A percentile compares a stretch with the other conserved stretches of the same genome.
These are phyloP conservation scores for Globisporangium viniferum DNA, from an alignment of 352 stramenopile species.

Conservation along the genomic window DNA sequence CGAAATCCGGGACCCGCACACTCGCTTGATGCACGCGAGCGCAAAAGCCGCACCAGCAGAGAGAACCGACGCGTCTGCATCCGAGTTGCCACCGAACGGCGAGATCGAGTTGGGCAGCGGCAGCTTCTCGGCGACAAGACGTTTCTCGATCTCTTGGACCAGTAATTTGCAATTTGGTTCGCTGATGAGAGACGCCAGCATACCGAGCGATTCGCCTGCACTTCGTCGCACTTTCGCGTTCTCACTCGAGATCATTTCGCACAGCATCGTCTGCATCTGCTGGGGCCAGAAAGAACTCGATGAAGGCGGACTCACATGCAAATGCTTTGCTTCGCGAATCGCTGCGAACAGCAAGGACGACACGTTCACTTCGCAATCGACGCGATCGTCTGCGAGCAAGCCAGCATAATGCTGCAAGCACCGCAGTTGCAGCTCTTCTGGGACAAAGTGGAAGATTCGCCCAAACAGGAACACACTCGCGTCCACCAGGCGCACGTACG, in stretches of 20 bases:
- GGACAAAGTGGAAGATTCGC: constrained; percentile 70
- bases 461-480: constrained; percentile 75
- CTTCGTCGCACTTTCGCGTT: constrained; percentile 60
- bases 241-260: constrained; percentile 72
- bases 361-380: constrained; percentile 76
- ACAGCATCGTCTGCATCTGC: constrained; percentile 81
- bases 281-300: constrained; percentile 45
- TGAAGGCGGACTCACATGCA: constrained; percentile 20
- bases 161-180: constrained; percentile 49
- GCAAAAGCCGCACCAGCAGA: constrained; percentile 69
- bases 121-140: constrained; percentile 53
- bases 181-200: constrained; percentile 44
- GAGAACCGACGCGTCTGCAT: constrained; percentile 44
- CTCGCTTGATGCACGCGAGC: constrained; percentile 75
- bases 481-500: constrained; percentile 78
- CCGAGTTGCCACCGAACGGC: constrained; percentile 28
- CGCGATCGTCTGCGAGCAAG: constrained; percentile 53
- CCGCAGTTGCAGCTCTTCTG: constrained; percentile 81
- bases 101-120: constrained; percentile 13
- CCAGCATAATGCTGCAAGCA: constrained; percentile 76
- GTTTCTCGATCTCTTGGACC: constrained; percentile 73
- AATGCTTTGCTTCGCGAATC: constrained; percentile 46
- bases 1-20: constrained; percentile 69
- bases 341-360: constrained; percentile 71
- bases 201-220: constrained; percentile 71